These are phyloP conservation scores for Xylaria nigripes DNA, from an alignment of 495 filamentous ascomycete species.

Conservation along the genomic window DNA sequence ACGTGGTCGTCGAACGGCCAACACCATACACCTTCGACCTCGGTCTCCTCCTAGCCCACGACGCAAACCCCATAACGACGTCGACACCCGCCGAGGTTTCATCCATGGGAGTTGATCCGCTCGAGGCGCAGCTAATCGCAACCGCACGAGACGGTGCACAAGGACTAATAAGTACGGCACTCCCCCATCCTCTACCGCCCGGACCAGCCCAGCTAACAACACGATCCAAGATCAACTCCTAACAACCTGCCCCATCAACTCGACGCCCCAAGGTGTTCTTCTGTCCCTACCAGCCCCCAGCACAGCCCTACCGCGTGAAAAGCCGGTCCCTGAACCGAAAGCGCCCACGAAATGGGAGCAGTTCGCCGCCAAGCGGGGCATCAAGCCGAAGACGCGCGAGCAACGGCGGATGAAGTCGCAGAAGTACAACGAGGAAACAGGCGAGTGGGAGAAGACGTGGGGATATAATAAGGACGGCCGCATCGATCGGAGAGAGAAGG, in stretches of 20 bases:
- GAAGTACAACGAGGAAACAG: slow-evolving; percentile 73
- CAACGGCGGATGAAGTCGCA: slow-evolving; percentile 53
- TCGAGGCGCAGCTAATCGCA: slow-evolving; percentile 52
- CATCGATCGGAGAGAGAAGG: slow-evolving; percentile 51
- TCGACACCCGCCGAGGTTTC: slow-evolving; percentile 23
- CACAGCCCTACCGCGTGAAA: slow-evolving; percentile 75
- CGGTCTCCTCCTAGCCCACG: slow-evolving; percentile 70
- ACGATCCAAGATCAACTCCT: slow-evolving; percentile 56
- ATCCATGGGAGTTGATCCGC: slow-evolving; percentile 32
- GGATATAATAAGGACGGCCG: slow-evolving; percentile 85
- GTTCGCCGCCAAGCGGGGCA: slow-evolving; percentile 94
- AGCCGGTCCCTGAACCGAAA: slow-evolving; percentile 74
- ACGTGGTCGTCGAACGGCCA: slow-evolving; percentile 66
- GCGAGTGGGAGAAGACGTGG: slow-evolving; percentile 88
- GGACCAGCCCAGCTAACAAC: background rate
- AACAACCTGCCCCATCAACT: slow-evolving; percentile 66
- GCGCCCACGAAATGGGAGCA: slow-evolving; percentile 84
- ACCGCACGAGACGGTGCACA: slow-evolving; percentile 82
- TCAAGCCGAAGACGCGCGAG: slow-evolving; percentile 65
- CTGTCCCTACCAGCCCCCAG: slow-evolving; percentile 62
- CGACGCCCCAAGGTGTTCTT: slow-evolving; percentile 59
- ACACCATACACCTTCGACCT: slow-evolving; percentile 91
- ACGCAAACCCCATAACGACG: slow-evolving; percentile 69
- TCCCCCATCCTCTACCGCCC: background rate
- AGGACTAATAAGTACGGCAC: slow-evolving; percentile 54